Evolutionary conservation across 2,329 filamentous ascomycete genomes (phyloP).

Genomic region (Epichloe typhina): DNA sequence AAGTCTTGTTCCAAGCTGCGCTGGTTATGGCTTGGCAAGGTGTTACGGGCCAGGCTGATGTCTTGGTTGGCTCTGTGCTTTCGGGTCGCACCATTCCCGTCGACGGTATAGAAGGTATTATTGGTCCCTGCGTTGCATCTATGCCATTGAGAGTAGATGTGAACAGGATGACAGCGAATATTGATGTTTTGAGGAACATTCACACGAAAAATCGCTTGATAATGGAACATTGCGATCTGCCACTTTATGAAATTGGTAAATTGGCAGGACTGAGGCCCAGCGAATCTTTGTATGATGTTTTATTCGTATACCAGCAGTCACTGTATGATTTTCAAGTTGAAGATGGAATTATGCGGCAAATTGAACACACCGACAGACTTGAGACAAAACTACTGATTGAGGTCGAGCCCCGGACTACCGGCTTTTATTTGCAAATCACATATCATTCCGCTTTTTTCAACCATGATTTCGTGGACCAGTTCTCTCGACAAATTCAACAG

Average conservation of each 20-base stretch:
- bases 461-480: slow-evolving; percentile 34
- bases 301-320: slow-evolving; percentile 79
- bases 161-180: slow-evolving; percentile 32
- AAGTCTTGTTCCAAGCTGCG: slow-evolving; percentile 65
- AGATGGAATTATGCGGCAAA: slow-evolving; percentile 32
- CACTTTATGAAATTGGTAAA: slow-evolving; percentile 58
- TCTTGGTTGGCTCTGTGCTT: slow-evolving; percentile 65
- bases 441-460: slow-evolving; percentile 38
- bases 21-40: slow-evolving; percentile 51
- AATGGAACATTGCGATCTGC: slow-evolving; percentile 48
- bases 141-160: slow-evolving; percentile 58
- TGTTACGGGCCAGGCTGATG: slow-evolving; percentile 51
- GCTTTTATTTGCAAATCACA: slow-evolving; percentile 32
- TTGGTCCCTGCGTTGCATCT: slow-evolving; percentile 70
- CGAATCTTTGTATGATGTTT: slow-evolving; percentile 55
- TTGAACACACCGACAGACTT: slow-evolving; percentile 53
- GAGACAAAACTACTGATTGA: slow-evolving; percentile 70
- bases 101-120: slow-evolving; percentile 52
- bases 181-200: slow-evolving; percentile 49
- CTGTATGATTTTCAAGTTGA: slow-evolving; percentile 25
- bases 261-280: slow-evolving; percentile 39
- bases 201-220: slow-evolving; percentile 53
- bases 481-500: slow-evolving; percentile 49
- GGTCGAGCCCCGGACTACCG: slow-evolving; percentile 46
- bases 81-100: slow-evolving; percentile 70